Evolutionary conservation across 768 basidiomycete species (phyloP).

Genomic region (Roridomyces roridus): DNA sequence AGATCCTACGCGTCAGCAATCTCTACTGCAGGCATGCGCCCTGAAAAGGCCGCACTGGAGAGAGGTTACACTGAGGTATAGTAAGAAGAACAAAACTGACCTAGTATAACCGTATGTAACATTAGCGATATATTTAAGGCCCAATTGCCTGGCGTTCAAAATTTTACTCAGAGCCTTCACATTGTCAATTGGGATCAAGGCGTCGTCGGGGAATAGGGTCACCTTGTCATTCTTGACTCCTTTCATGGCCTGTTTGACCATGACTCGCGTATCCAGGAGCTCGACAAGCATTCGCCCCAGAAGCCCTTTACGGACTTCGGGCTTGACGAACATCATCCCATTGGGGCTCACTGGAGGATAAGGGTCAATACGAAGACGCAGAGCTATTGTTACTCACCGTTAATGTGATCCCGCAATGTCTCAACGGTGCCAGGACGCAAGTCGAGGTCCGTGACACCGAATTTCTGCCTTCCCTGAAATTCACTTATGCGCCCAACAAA

Average conservation of each 20-base stretch:
- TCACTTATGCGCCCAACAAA: conserved; percentile 88
- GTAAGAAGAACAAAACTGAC: not conserved
- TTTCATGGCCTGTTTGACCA: conserved; percentile 99
- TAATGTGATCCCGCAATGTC: conserved; percentile 77
- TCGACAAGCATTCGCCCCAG: conserved; percentile 92
- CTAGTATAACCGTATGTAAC: conserved; percentile 92
- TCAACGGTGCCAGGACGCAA: conserved; percentile 71
- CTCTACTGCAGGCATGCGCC: conserved; percentile 97
- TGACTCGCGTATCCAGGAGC: conserved; percentile 91
- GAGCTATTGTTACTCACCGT: conserved; percentile 51
- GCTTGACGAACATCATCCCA: conserved; percentile 93
- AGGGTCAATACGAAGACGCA: not conserved
- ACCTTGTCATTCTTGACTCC: conserved; percentile 77
- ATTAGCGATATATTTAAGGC: conserved; percentile 93
- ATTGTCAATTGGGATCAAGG: not conserved
- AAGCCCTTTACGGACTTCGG: conserved; percentile 81
- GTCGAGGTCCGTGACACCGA: conserved; percentile 82
- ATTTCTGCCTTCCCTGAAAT: conserved; percentile 88
- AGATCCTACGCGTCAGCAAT: conserved; percentile 77
- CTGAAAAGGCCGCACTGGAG: conserved; percentile 86
- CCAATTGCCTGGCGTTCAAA: conserved; percentile 89
- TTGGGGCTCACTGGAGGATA: conserved; percentile 82
- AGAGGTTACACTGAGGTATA: too few relatives aligned
- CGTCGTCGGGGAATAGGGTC: too few relatives aligned
- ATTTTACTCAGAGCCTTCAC: conserved; percentile 73